Base-by-base conservation (phyloP, 768 basidiomycete genomes). In the Cyathus striatus region DNA sequence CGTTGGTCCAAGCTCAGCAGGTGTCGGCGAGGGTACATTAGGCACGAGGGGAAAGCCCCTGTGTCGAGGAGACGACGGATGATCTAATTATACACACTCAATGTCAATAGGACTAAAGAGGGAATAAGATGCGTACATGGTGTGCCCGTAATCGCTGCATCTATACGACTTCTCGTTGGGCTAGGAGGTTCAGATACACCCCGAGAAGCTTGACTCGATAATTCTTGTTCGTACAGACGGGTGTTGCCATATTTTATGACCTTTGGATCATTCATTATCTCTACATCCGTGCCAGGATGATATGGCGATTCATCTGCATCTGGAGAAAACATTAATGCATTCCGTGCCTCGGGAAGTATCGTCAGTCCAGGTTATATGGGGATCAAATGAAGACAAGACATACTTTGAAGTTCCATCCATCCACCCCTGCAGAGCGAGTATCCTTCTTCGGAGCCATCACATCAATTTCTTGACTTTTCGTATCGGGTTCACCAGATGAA, bases 311-410 rank as follows among this genome's bases (percentile, higher is more conserved):
- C 71, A 58, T 99, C 87, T 21, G 90, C 90, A 54, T 96, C 96
- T 2, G 96, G 94, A 0, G 86, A 58, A 56, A 97, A 99, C 91
- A 96, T 96, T 41, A 99, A 71, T 3, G 89, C 83, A 64, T 99
- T 99, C 45, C 96, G 83, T 21, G 90, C 76, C 93, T 96, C n/a
- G n/a, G n/a, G n/a, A n/a, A n/a, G n/a, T n/a, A n/a, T n/a, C n/a
- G n/a, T n/a, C n/a, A n/a, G n/a, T n/a, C n/a, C n/a, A n/a, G n/a
- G n/a, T n/a, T n/a, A n/a, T n/a, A n/a, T n/a, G n/a, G n/a, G n/a
- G n/a, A n/a, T n/a, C n/a, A n/a, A n/a, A n/a, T n/a, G n/a, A n/a
- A n/a, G n/a, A n/a, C n/a, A 25, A 25, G n/a, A 51, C 45, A 52
- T 52, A 83, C 84, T 74, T 83, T 90, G 70, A 90, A 90, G 47